Conservation (phyloP, 805 yeast genomes). For the Lipomyces yamadae region DNA sequence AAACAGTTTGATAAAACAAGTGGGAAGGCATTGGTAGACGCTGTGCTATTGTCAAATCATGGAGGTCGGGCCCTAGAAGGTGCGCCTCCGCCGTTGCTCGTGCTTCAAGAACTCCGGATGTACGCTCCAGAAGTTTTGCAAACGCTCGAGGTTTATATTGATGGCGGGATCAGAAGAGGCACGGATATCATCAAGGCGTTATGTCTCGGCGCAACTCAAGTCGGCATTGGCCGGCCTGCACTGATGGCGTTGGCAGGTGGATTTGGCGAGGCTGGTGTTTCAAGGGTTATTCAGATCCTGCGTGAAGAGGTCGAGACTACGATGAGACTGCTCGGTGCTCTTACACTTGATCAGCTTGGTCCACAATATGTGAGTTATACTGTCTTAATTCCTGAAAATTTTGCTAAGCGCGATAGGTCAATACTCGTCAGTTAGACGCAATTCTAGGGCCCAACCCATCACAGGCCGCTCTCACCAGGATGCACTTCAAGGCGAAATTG, state of each 20-base stretch:
- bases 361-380: conserved; percentile 33
- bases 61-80: conserved; percentile 75
- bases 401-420: conserved; percentile 10
- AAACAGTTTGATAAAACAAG: conserved; percentile 23
- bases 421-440: conserved; percentile 28
- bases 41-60: conserved; percentile 66
- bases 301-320: conserved; percentile 65
- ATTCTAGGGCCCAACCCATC: conserved; percentile 24
- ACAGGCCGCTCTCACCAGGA: background rate
- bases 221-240: conserved; percentile 69
- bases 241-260: conserved; percentile 63
- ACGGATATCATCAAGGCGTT: conserved; percentile 68
- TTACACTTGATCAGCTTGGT: conserved; percentile 52
- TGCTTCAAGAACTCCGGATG: conserved; percentile 57
- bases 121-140: conserved; percentile 49
- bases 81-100: conserved; percentile 64
- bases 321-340: conserved; percentile 70
- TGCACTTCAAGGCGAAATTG: conserved; percentile 14
- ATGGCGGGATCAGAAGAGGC: conserved; percentile 72
- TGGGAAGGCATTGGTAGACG: conserved; percentile 47
- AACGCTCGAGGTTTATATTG: conserved; percentile 61
- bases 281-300: conserved; percentile 60
- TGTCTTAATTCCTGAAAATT: background rate
- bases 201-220: conserved; percentile 68
- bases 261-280: conserved; percentile 70